Evolutionary conservation across 495 filamentous ascomycete species (phyloP), one percentile per base, ranked within the genome.

Genomic region (Oleoguttula mirabilis): DNA sequence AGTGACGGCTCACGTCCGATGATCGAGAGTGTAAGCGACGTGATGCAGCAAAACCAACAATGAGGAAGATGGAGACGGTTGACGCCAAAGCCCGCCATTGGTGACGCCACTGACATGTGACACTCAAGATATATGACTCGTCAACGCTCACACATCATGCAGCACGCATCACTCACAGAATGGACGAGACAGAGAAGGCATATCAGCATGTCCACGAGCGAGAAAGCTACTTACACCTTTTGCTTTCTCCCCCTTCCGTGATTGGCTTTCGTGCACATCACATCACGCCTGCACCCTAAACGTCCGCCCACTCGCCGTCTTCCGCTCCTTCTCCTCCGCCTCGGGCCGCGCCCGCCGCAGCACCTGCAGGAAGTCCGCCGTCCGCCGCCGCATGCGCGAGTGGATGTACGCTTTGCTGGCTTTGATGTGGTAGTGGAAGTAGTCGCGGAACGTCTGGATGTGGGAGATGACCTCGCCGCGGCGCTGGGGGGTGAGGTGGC

Each of bases 401-500:
- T 99, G 90, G 53, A 99, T 96, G 60, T 94, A 98, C 32, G 92
- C 90, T 77, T 85, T 44, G 10, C 41, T 93, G 21, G 90, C 90
- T 66, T 99, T 99, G 68, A 99, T 99, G 64, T 99, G 90, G 61
- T 99, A 99, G 61, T 99, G 90, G 72, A 99, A 99, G 62, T 99
- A 96, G 55, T 96, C 92, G 45, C 90, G 83, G 82, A 99, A 99
- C 14, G 88, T 99, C 65, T 99, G 92, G 52, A 99, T 94, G 56
- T 99, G 90, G 27, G 86, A 94, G 54, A 99, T 96, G 59, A 84
- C 88, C 45, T 95, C 88, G 34, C 84, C 80, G 63, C 90, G 78
- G 55, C 84, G 75, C 62, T 94, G 86, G 2, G 73, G 76, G 3
- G 87, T 92, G 43, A 99, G 69, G 60, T 99, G 90, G 45, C 90